A percentile compares a stretch with the other conserved stretches of the same genome.
Evolutionary conservation across 2,329 filamentous ascomycete species (phyloP).

Genomic region (Fusarium proliferatum): DNA sequence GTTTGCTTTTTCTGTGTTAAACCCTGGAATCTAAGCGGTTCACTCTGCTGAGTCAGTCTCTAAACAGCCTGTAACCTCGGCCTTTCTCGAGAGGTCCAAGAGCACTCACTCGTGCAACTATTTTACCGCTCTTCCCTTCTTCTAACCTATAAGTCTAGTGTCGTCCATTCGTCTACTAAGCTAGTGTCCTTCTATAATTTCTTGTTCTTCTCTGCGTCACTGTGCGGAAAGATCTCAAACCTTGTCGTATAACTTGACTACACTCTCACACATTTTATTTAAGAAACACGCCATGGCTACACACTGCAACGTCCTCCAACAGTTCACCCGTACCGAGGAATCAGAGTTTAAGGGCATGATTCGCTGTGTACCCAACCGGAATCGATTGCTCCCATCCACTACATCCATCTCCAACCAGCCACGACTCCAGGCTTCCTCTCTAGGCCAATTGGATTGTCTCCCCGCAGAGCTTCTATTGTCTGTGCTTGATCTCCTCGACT

Average conservation of each 20-base stretch:
- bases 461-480: conserved; percentile 43
- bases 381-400: conserved; percentile 18
- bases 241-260: conserved; percentile 1
- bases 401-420: conserved; percentile 11
- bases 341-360: conserved; percentile 39
- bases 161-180: conserved; percentile 15
- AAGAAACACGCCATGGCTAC: conserved; percentile 12
- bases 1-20: conserved; percentile 29
- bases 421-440: conserved; percentile 26
- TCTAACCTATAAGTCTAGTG: conserved; percentile 32
- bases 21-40: conserved; percentile 31
- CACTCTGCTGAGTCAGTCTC: conserved; percentile 33
- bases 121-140: conserved; percentile 28
- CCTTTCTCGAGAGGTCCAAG: conserved; percentile 15
- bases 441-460: conserved; percentile 44
- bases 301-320: conserved; percentile 11
- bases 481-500: conserved; percentile 44
- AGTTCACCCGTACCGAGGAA: conserved; percentile 30
- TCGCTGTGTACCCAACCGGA: conserved; percentile 13
- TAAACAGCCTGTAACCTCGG: conserved; percentile 31
- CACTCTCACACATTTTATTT: neutral
- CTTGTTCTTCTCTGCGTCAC: conserved; percentile 9
- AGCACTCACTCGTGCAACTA: conserved; percentile 19
- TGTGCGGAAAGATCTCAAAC: neutral
- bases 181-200: conserved; percentile 15